Percentiles rank a stretch among this genome's conserved stretches.
Conservation (phyloP, 345 rosid species). For the Dipteronia sinensis region DNA sequence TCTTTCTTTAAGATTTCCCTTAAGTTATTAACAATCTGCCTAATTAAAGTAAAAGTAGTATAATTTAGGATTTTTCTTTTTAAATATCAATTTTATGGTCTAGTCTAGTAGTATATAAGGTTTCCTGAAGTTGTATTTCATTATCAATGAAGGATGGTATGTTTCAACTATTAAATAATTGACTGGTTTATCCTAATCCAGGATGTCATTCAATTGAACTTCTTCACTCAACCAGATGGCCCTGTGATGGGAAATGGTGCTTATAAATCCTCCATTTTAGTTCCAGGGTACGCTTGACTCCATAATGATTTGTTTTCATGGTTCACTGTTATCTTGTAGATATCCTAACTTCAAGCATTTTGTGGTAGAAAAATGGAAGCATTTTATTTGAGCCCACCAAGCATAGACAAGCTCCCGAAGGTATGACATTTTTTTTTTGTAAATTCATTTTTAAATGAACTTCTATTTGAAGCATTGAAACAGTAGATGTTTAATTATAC, state of each 20-base stretch:
- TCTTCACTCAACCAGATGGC: constrained; percentile 96
- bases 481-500: constrained; percentile 7
- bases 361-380: constrained; percentile 79
- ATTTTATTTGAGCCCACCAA: constrained; percentile 79
- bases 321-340: constrained; percentile 15
- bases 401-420: constrained; percentile 85
- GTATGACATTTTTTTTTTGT: constrained; percentile 25
- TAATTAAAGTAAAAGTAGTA: not conserved
- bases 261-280: constrained; percentile 71
- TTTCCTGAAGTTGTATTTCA: not conserved
- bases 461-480: not conserved
- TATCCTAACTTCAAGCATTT: constrained; percentile 23
- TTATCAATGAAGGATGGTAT: not conserved
- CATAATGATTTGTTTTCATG: constrained; percentile 21
- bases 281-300: constrained; percentile 71
- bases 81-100: not conserved
- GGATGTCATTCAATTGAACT: constrained; percentile 71
- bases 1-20: not conserved
- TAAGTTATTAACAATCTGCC: not conserved
- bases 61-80: not conserved
- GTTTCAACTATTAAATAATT: not conserved
- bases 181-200: constrained; percentile 28
- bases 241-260: constrained; percentile 86
- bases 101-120: not conserved
- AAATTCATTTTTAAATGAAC: not conserved